Conservation (phyloP, 345 rosid species). For the Kandelia obovata region DNA sequence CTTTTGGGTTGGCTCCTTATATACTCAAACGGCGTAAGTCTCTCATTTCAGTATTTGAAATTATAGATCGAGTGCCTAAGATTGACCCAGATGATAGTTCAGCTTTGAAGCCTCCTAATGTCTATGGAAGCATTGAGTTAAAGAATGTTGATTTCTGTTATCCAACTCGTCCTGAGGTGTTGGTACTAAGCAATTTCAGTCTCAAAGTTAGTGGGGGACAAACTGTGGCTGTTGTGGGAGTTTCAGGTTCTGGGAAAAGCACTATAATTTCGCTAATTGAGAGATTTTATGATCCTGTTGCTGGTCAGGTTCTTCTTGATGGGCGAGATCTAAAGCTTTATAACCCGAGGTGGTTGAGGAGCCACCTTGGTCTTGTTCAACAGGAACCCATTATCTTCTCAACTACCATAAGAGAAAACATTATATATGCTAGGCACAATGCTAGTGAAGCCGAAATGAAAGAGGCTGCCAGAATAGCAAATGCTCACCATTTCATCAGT, state of each 20-base stretch:
- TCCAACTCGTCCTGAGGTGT: constrained; percentile 83
- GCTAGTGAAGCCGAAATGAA: constrained; percentile 97
- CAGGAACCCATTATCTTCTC: constrained; percentile 98
- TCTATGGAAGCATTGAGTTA: constrained; percentile 94
- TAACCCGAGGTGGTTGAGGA: constrained; percentile 94
- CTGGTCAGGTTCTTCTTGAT: constrained; percentile 91
- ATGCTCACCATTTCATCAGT: constrained; percentile 98
- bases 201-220: constrained; percentile 95
- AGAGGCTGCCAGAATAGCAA: constrained; percentile 99
- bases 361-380: constrained; percentile 90
- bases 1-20: constrained; percentile 98
- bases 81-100: constrained; percentile 92
- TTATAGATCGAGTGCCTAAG: constrained; percentile 88
- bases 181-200: constrained; percentile 95
- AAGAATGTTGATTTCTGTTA: constrained; percentile 95
- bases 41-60: constrained; percentile 90
- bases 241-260: constrained; percentile 99
- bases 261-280: constrained; percentile 89
- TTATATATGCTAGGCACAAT: constrained; percentile 94
- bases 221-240: constrained; percentile 98
- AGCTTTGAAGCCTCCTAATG: constrained; percentile 90
- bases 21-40: constrained; percentile 89
- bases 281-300: constrained; percentile 96
- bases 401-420: constrained; percentile 90
- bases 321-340: constrained; percentile 87